Base-by-base conservation (phyloP, 129 eudicot genomes). In the Lactuca sativa region DNA sequence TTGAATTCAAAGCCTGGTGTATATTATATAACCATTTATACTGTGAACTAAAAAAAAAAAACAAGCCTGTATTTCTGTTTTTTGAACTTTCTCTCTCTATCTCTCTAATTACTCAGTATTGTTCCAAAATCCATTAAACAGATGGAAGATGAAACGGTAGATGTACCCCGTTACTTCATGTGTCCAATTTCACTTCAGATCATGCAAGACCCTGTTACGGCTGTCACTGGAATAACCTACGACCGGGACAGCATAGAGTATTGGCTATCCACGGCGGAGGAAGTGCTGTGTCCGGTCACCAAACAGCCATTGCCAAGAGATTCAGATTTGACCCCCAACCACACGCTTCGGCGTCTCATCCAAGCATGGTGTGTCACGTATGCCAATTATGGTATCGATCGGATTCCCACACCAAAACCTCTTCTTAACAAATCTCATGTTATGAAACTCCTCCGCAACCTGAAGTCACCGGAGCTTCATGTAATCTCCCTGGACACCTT, bases 121-220 rank as follows among this genome's bases (percentile, higher is more conserved):
- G 74, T 48, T 75, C 34, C 62, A 72, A 52, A 6, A 47, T 21
- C 40, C 62, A 40, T 8, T 17, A 57, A 38, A 64, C 9, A 61
- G 5, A 84, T 76, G 81, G 78, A 79, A 82, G 80, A 72, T 18
- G 88, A 88, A 72, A 67, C 67, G 41, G 51, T 76, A 16, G 96
- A 92, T 3, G 72, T 92, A 37, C 98, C 98, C 4, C 56, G 41
- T 15, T 84, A 76, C 65, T 89, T 92, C 81, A 63, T 92, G 4
- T 92, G 98, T 63, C 98, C 98, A 14, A 89, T 92, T 2, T 88
- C 98, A 0, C 88, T 92, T 44, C 88, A 92, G 32, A 88, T 89
- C 67, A 92, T 92, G 98, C 82, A 72, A 72, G 98, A 92, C 34
- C 98, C 98, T 3, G 98, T 92, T 5, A 92, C 96, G 1, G 72